Conservation (phyloP, 202 grass and related monocot species). For the Elaeis oleifera region DNA sequence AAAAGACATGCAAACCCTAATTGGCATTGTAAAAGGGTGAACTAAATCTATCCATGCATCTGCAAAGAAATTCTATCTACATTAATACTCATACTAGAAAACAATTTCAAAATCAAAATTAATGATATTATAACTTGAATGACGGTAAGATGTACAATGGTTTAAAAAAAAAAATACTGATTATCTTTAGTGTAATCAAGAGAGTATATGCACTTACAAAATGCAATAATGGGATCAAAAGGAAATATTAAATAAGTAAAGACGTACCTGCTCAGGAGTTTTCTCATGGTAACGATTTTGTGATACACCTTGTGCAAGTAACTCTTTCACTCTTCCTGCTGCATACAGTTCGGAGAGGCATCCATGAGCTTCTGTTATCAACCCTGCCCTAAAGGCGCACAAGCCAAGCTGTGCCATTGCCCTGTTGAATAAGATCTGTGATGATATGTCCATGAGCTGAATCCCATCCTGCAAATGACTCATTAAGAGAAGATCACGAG, state of each 20-base stretch:
- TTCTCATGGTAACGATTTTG: constrained; percentile 83
- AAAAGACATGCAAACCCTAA: too few species aligned
- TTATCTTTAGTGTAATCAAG: too few species aligned
- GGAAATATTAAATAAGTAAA: not conserved
- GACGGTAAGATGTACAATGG: too few species aligned
- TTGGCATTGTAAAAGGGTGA: too few species aligned
- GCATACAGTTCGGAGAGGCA: constrained; percentile 78
- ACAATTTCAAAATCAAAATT: too few species aligned
- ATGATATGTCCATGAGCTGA: constrained; percentile 70
- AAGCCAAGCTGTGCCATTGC: constrained; percentile 65
- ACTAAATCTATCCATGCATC: too few species aligned
- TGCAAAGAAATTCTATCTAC: too few species aligned
- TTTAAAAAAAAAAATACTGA: too few species aligned
- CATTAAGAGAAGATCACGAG: constrained; percentile 63
- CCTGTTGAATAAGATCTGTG: constrained; percentile 74
- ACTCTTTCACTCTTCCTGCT: constrained; percentile 73
- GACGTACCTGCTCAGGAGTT: constrained; percentile 74
- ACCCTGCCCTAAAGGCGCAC: constrained; percentile 71
- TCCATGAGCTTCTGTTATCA: constrained; percentile 68
- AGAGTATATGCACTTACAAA: not conserved
- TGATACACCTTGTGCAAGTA: constrained; percentile 78
- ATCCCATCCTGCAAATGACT: constrained; percentile 70
- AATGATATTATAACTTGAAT: too few species aligned
- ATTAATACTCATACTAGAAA: too few species aligned
- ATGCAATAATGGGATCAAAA: not conserved